Conservation (phyloP, 31 red algal genomes). For the Asparagopsis taxiformis region DNA sequence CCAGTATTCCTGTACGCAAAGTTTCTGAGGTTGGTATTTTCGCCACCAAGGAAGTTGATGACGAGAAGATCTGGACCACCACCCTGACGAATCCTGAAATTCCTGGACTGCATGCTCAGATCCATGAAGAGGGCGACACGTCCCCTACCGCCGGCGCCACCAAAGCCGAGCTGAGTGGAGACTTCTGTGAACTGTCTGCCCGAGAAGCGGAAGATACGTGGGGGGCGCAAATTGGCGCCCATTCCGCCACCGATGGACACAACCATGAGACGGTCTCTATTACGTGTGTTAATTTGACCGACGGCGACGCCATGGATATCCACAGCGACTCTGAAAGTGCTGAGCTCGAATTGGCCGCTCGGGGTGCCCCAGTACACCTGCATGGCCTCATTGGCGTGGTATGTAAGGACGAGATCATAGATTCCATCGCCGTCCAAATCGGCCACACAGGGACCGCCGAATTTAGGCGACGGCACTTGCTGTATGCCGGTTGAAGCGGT, state of each 20-base stretch:
- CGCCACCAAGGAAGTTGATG: not conserved
- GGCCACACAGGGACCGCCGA: slow-evolving; percentile 16
- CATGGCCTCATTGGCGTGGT: not conserved
- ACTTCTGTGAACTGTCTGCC: not conserved
- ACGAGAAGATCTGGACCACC: slow-evolving; percentile 15
- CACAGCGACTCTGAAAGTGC: not conserved
- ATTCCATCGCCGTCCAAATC: slow-evolving; percentile 24
- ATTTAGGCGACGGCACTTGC: too few species aligned
- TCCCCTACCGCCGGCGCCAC: not conserved
- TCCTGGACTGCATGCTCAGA: slow-evolving; percentile 12
- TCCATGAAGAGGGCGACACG: slow-evolving; percentile 7
- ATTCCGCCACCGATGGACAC: slow-evolving; percentile 5
- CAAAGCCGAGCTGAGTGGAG: slow-evolving; percentile 1
- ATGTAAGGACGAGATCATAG: slow-evolving; percentile 15
- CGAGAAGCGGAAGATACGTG: slow-evolving; percentile 1
- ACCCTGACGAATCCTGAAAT: not conserved
- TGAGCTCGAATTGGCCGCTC: not conserved
- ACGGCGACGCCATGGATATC: slow-evolving; percentile 24
- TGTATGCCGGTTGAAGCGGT: too few species aligned
- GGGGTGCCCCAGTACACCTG: not conserved
- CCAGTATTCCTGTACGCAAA: slow-evolving; percentile 15
- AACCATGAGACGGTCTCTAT: not conserved
- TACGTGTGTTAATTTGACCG: not conserved
- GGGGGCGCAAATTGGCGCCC: not conserved
- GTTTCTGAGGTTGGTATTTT: not conserved